Percentiles rank a stretch among this genome's conserved stretches.
Evolutionary conservation across 1,284 basidiomycete species (phyloP).

Genomic region (Ganoderma sinense): DNA sequence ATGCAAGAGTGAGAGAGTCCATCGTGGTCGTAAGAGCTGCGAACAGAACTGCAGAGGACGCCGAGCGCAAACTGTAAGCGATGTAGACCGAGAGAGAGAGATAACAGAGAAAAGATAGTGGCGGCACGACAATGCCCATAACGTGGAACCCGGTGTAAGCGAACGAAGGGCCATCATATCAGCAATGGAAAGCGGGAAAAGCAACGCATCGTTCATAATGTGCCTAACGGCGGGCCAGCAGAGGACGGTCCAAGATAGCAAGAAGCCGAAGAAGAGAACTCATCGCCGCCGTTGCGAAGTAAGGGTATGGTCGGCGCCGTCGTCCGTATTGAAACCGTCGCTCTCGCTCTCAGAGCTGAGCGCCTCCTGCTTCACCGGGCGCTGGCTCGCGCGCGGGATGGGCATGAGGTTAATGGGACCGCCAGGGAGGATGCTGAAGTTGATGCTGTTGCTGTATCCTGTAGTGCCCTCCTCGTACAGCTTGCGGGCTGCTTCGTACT

Average conservation of each 20-base stretch:
- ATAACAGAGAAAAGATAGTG: slow-evolving; percentile 12
- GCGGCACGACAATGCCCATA: slow-evolving; percentile 19
- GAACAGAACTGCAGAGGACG: slow-evolving; percentile 23
- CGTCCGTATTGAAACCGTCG: slow-evolving; percentile 61
- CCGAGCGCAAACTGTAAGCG: slow-evolving; percentile 20
- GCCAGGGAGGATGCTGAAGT: slow-evolving; percentile 78
- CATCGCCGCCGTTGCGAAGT: slow-evolving; percentile 27
- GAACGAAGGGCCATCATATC: slow-evolving; percentile 13
- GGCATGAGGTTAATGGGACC: slow-evolving; percentile 57
- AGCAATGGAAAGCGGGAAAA: slow-evolving; percentile 20
- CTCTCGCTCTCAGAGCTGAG: slow-evolving; percentile 68
- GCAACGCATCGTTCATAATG: slow-evolving; percentile 29
- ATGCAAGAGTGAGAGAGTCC: slow-evolving; percentile 38
- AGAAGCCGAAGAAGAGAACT: slow-evolving; percentile 22
- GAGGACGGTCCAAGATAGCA: slow-evolving; percentile 26
- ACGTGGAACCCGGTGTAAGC: not conserved
- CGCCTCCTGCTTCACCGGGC: slow-evolving; percentile 63
- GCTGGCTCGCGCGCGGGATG: slow-evolving; percentile 52
- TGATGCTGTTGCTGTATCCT: slow-evolving; percentile 75
- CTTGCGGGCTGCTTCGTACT: slow-evolving; percentile 84
- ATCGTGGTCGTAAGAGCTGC: slow-evolving; percentile 34
- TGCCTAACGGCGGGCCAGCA: slow-evolving; percentile 23
- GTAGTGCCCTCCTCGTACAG: slow-evolving; percentile 84
- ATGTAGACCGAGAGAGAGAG: slow-evolving; percentile 20
- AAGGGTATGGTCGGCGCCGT: slow-evolving; percentile 40